Base-by-base conservation (phyloP, 2,329 filamentous ascomycete genomes). In the Colletotrichum sublineola region DNA sequence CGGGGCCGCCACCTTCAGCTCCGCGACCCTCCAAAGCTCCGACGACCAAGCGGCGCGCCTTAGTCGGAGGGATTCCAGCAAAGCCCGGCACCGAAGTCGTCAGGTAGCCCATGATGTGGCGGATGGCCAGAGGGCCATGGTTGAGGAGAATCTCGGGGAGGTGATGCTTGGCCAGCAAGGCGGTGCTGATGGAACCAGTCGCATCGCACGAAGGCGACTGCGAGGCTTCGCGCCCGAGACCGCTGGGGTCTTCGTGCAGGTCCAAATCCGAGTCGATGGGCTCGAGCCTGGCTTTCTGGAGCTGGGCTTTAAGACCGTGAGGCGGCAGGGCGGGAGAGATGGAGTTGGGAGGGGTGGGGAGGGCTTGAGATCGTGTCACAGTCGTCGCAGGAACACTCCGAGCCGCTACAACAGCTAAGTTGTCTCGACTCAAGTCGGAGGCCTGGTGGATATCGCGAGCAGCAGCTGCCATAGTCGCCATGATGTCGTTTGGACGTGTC, bases 21-120 rank as follows among this genome's bases (percentile, higher is more conserved):
- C 88, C 88, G 77, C 93, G 92, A 77, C 93, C 93, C 84, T 98
- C 96, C 76, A 98, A 84, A 73, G 95, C 96, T 71, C 92, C 93
- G n/a, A 98, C 96, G 6, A 98, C 95, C 71, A 98, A 85, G 81
- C 96, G 90, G 77, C 96, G 90, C 56, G 96, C 95, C 86, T 97
- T 97, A 71, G 94, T 92, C 67, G 94, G 94, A 36, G 94, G 92
- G 67, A 98, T 96, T 66, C 92, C 90, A 50, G 94, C 94, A 81
- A 97, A 98, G 74, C 96, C 96, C 36, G 96, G 96, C 14, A 99
- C 94, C 18, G 94, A 94, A 61, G 95, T 95, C 48, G 95, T 97
- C 78, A 99, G 87, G 83, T 97, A 96, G 75, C 94, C 94, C 90
- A 97, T 97, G 80, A 99, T 92, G 83, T 98, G 93, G 77, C 96